Evolutionary conservation across 768 basidiomycete genomes (phyloP), one percentile per base, ranked within the genome.

Genomic region (Hortiboletus flavorubellus): DNA sequence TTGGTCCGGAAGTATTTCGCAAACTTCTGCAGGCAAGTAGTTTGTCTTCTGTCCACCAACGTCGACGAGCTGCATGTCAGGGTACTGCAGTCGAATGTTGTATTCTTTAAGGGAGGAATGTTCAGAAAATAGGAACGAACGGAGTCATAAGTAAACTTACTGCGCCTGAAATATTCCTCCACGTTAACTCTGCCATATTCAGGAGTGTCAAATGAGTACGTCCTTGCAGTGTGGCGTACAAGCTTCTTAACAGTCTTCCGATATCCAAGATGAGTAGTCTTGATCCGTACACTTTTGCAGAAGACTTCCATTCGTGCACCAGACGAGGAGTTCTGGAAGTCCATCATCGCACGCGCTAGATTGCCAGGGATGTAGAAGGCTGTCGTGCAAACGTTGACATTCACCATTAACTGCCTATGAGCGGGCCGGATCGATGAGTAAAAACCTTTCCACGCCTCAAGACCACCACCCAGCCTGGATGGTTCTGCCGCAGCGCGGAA

Each of bases 241-340:
- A 88, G 65, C 3, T 68, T 68, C 67, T 86, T 87, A 55, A 93
- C 78, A 0, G 85, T 83, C 72, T 90, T 92, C 64, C 75, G 82
- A 63, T 90, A 86, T n/a, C 83, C 82, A 14, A 93, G 75, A 69
- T 92, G 89, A 2, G 68, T 78, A 1, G 89, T 82, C 65, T 76
- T 77, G 45, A 93, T 73, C 38, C 91, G 75, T 3, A 91, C 78
- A 8, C 87, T 80, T 55, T 77, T 82, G 39, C 81, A 85, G 59
- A 90, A 92, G 0, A 71, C 80, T n/a, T 74, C 75, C 34, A 77
- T 64, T 26, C 83, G 79, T 4, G 82, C 88, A 12, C 84, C 83
- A 57, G 81, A 85, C 55, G 80, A 83, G 5, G 78, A 75, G 1
- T 75, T 61, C 26, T 64, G 59, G 62, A 81, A 81, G 10, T 66